Evolutionary conservation across 2,329 filamentous ascomycete genomes (phyloP).

Genomic region (Colletotrichum sp.): DNA sequence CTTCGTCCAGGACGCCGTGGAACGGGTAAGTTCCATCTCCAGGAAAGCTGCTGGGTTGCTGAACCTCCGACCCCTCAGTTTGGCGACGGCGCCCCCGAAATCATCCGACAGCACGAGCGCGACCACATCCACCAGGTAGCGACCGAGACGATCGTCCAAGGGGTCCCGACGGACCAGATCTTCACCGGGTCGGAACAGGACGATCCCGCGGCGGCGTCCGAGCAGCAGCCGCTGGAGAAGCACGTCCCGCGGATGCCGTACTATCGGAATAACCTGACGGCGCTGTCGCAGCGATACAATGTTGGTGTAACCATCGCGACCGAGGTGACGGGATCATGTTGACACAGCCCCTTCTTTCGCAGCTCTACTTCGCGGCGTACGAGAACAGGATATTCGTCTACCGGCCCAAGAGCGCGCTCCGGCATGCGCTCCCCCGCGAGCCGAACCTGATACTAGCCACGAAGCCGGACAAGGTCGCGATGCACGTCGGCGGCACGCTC

Average conservation of each 20-base stretch:
- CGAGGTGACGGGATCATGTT: not conserved
- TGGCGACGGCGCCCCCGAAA: slow-evolving; percentile 36
- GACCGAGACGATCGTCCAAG: slow-evolving; percentile 1
- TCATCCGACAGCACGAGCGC: slow-evolving; percentile 40
- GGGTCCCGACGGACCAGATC: slow-evolving; percentile 15
- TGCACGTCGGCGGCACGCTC: slow-evolving; percentile 55
- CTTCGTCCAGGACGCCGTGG: slow-evolving; percentile 39
- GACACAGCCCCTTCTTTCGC: not conserved
- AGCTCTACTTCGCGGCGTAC: slow-evolving; percentile 69
- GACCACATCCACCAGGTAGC: slow-evolving; percentile 25
- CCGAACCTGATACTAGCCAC: slow-evolving; percentile 58
- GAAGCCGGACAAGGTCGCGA: slow-evolving; percentile 42
- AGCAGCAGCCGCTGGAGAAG: slow-evolving; percentile 4
- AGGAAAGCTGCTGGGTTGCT: not conserved
- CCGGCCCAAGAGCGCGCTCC: slow-evolving; percentile 48
- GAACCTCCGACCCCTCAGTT: slow-evolving; percentile 32
- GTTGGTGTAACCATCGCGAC: slow-evolving; percentile 34
- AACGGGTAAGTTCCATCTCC: slow-evolving; percentile 34
- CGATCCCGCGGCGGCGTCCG: not conserved
- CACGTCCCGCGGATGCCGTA: slow-evolving; percentile 32
- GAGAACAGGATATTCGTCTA: slow-evolving; percentile 63
- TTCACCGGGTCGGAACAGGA: not conserved
- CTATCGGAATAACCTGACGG: slow-evolving; percentile 61
- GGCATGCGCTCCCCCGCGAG: slow-evolving; percentile 50
- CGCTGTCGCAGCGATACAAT: slow-evolving; percentile 62